These are phyloP conservation scores for Arxiozyma heterogenica DNA, from an alignment of 1,139 yeast species.

Conservation along the genomic window DNA sequence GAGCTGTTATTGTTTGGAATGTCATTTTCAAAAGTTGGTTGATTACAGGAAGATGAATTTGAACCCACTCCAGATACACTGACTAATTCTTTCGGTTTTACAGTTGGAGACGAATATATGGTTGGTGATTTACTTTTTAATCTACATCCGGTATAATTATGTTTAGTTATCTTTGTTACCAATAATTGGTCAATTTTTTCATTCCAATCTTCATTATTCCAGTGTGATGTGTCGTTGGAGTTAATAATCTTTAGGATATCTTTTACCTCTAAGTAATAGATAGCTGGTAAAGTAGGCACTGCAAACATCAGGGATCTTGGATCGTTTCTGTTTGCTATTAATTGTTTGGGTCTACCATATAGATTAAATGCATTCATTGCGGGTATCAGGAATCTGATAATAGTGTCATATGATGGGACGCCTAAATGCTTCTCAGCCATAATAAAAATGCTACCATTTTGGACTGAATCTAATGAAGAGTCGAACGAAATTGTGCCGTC, in stretches of 20 bases:
- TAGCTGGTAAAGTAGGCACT: conserved; percentile 79
- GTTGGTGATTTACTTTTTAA: conserved; percentile 55
- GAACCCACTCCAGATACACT: conserved; percentile 12
- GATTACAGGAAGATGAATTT: background rate
- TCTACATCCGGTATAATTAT: conserved; percentile 83
- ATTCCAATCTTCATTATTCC: conserved; percentile 70
- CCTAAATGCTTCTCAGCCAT: conserved; percentile 95
- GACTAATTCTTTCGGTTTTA: conserved; percentile 30
- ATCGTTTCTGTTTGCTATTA: conserved; percentile 81
- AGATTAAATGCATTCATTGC: conserved; percentile 73
- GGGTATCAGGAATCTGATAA: conserved; percentile 79
- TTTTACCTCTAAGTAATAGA: conserved; percentile 61
- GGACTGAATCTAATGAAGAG: conserved; percentile 40
- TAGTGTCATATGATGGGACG: conserved; percentile 87
- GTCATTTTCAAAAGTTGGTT: background rate
- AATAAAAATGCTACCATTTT: conserved; percentile 72
- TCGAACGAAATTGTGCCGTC: conserved; percentile 72
- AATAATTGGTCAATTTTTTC: conserved; percentile 52
- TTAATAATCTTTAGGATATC: conserved; percentile 42
- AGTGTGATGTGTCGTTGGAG: conserved; percentile 32
- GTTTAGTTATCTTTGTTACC: conserved; percentile 50
- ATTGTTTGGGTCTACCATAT: conserved; percentile 82
- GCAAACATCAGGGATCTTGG: conserved; percentile 74
- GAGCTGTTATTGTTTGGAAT: background rate
- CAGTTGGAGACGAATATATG: conserved; percentile 41